Base-by-base conservation (phyloP, 306 rosid species). In the Styphnolobium japonicum region DNA sequence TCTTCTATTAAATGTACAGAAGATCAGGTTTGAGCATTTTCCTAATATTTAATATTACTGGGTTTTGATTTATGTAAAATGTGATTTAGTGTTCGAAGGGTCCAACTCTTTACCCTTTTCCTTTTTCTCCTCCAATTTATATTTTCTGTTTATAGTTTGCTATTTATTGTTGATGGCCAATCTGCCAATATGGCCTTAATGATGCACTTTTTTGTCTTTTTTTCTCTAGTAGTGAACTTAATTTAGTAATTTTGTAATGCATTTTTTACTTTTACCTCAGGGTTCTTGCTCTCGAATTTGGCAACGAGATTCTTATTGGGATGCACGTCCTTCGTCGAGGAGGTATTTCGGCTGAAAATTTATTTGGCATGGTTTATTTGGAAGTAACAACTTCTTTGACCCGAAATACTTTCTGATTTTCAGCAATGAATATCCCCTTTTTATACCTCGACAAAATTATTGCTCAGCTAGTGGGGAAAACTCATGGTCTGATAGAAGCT, bases 251-350 rank as follows among this genome's bases (percentile, higher is more conserved):
- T 16, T 37, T 68, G 25, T 67, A 27, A 65, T 71, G 48, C 49
- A 27, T 52, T 49, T 21, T 76, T 48, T 60, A 10, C 56, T 62
- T 52, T 48, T 75, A 37, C 53, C 78, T 73, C 86, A 95, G 99
- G 98, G 97, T 80, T 95, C 99, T 76, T 90, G 96, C 87, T 95
- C 99, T 67, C 90, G 99, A 67, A 93, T 93, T 85, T 95, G 99
- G 99, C 98, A 93, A 83, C 85, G 99, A 75, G 91, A 90, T 85
- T 95, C 98, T 67, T 91, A 93, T 89, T 90, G 98, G 91, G 79
- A 90, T 75, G 90, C 98, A 15, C 78, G 92, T 6, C 99, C 99
- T 67, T 95, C 97, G 39, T 91, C 97, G 10, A 84, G 89, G 82
- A 89, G 96, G 99, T 95, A 86, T 19, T 66, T 83, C 81, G 61